Conservation (phyloP, 441 rosid genomes). For the Geranium incanum region DNA sequence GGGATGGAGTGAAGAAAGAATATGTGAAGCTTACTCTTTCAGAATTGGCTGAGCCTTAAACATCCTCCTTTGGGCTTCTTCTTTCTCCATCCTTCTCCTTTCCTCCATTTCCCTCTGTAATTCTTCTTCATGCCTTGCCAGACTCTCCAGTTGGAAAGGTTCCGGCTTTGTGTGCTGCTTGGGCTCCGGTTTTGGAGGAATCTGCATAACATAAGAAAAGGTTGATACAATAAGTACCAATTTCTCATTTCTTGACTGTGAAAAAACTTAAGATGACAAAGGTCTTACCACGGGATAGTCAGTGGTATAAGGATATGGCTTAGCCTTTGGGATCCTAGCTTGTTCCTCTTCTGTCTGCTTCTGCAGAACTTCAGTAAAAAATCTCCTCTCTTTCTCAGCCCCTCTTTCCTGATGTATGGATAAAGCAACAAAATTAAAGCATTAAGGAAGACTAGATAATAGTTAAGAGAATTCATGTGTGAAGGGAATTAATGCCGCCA, state of each 20-base stretch:
- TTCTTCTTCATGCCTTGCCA: conserved; percentile 84
- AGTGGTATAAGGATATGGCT: conserved; percentile 93
- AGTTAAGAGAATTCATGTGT: background rate
- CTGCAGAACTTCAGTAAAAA: conserved; percentile 45
- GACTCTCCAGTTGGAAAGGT: conserved; percentile 86
- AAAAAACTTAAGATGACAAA: background rate
- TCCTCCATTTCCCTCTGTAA: conserved; percentile 77
- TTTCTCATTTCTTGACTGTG: background rate
- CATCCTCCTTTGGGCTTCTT: conserved; percentile 62
- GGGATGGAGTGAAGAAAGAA: background rate
- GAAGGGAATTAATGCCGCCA: conserved; percentile 7
- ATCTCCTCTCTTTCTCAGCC: conserved; percentile 68
- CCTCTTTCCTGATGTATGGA: conserved; percentile 71
- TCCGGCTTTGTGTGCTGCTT: conserved; percentile 74
- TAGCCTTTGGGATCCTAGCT: conserved; percentile 70
- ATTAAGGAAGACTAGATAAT: conserved; percentile 2
- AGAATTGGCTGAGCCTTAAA: conserved; percentile 75
- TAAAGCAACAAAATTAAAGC: background rate
- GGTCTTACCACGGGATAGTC: conserved; percentile 84
- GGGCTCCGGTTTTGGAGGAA: conserved; percentile 84
- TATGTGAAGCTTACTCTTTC: conserved; percentile 48
- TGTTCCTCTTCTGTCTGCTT: conserved; percentile 70
- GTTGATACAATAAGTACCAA: background rate
- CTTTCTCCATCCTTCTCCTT: conserved; percentile 57
- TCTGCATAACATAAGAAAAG: conserved; percentile 23